A percentile compares a stretch with the other conserved stretches of the same genome.
These are phyloP conservation scores for Syzygium grande DNA, from an alignment of 345 rosid species.

Conservation along the genomic window DNA sequence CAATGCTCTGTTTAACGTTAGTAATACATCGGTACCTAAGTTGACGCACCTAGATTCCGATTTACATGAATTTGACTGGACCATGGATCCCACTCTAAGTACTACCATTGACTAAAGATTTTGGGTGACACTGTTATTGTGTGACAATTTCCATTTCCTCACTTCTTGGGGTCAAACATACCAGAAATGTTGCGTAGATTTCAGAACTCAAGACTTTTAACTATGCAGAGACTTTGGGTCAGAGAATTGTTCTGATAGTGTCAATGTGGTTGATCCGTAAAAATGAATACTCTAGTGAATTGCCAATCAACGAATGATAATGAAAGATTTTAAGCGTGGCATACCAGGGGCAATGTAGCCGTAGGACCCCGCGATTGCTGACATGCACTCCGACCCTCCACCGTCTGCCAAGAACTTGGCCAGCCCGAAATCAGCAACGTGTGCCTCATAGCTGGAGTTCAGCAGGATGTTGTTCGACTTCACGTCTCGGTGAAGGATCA, in stretches of 20 bases:
- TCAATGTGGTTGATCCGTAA: not conserved
- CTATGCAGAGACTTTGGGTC: not conserved
- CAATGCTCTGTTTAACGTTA: not conserved
- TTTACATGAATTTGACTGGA: not conserved
- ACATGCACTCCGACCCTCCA: constrained; percentile 63
- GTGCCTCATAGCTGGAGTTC: constrained; percentile 61
- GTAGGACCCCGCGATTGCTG: constrained; percentile 65
- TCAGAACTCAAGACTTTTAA: not conserved
- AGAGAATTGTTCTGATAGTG: not conserved
- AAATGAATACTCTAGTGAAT: not conserved
- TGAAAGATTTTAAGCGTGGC: not conserved
- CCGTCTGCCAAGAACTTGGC: constrained; percentile 56
- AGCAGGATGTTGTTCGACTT: constrained; percentile 65
- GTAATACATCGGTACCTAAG: not conserved
- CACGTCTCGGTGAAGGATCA: constrained; percentile 64
- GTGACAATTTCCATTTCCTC: not conserved
- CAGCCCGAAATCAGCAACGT: constrained; percentile 66
- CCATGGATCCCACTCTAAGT: not conserved
- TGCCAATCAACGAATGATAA: not conserved
- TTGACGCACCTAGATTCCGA: not conserved
- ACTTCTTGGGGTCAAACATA: not conserved
- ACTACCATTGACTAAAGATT: not conserved
- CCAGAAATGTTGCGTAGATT: not conserved
- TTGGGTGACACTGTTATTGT: not conserved
- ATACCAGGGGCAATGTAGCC: constrained; percentile 80